phyloP scores from a whole-genome alignment of 2,329 filamentous ascomycete genomes.

The Pyrenophora teres region DNA sequence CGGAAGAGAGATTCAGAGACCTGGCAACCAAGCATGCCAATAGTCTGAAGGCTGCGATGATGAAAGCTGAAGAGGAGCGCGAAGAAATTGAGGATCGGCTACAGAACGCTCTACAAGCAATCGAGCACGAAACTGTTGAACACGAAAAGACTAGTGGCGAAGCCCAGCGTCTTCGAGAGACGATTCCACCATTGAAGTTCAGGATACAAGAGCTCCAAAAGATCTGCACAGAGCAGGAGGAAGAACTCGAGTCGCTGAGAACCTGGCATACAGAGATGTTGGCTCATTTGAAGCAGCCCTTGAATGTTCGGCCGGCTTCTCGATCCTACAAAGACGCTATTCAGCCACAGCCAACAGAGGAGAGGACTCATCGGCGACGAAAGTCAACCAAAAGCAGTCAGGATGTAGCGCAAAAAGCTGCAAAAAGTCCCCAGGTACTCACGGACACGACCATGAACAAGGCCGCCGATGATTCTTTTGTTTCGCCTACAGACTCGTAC shows the following conservation, averaged over 20 bases:
- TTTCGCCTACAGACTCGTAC: slow-evolving; percentile 21
- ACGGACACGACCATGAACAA: slow-evolving; percentile 23
- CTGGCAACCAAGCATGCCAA: slow-evolving; percentile 23
- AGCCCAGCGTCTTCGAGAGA: slow-evolving; percentile 20
- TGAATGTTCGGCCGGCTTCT: slow-evolving; percentile 14
- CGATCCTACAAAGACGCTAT: slow-evolving; percentile 16
- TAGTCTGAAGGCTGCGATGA: slow-evolving; percentile 19
- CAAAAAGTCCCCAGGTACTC: slow-evolving; percentile 3
- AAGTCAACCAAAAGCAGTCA: slow-evolving; percentile 26
- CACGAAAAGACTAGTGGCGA: slow-evolving; percentile 24
- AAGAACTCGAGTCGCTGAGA: slow-evolving; percentile 34
- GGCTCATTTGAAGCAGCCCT: slow-evolving; percentile 28
- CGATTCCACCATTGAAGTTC: slow-evolving; percentile 24
- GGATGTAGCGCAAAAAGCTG: slow-evolving; percentile 6
- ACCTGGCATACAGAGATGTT: slow-evolving; percentile 32
- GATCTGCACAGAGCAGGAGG: slow-evolving; percentile 35
- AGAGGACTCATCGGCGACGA: slow-evolving; percentile 29
- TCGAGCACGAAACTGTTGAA: slow-evolving; percentile 6
- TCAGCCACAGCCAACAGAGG: slow-evolving; percentile 16
- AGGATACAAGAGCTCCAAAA: slow-evolving; percentile 34
- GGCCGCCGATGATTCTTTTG: slow-evolving; percentile 30
- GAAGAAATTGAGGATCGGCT: slow-evolving; percentile 26
- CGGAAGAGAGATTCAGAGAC: slow-evolving; percentile 20
- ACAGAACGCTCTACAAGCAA: slow-evolving; percentile 14
- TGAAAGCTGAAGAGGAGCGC: slow-evolving; percentile 19